phyloP scores from a whole-genome alignment of 495 filamentous ascomycete genomes.

The Annulohypoxylon stygium region DNA sequence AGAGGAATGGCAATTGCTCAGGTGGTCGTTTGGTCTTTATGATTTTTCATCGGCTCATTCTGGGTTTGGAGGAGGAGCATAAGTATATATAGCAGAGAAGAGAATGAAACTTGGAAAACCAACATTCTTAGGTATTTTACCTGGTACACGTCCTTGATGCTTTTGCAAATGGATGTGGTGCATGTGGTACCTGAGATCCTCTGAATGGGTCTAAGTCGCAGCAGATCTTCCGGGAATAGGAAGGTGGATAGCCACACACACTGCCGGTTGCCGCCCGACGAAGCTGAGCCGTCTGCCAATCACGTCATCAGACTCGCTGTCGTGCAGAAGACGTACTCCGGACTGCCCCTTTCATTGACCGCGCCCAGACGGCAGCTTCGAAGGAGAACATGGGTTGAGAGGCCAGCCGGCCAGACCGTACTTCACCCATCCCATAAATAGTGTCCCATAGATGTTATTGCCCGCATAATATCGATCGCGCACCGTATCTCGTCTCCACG shows the following conservation, averaged over 20 bases:
- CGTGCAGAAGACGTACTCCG: slow-evolving; percentile 17
- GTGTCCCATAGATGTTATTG: background rate
- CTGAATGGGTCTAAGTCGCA: background rate
- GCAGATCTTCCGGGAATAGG: slow-evolving; percentile 43
- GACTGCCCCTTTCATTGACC: slow-evolving; percentile 43
- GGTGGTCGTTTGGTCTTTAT: background rate
- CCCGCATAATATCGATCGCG: slow-evolving; percentile 6
- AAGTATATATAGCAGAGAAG: background rate
- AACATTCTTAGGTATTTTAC: too few relatives aligned
- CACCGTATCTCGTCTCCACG: slow-evolving; percentile 4
- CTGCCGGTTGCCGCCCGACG: slow-evolving; percentile 33
- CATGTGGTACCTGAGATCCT: background rate
- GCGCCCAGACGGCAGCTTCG: slow-evolving; percentile 1
- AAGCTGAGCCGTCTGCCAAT: slow-evolving; percentile 44
- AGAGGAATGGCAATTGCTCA: background rate
- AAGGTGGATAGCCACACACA: slow-evolving; percentile 28
- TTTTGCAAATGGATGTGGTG: background rate
- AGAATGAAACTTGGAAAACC: background rate
- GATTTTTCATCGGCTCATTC: background rate
- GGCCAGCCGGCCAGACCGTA: background rate
- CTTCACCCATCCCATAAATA: background rate
- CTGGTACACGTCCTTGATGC: too few relatives aligned
- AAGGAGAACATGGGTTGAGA: slow-evolving; percentile 1
- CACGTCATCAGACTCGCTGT: slow-evolving; percentile 24
- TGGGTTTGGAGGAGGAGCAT: background rate